These are phyloP conservation scores for Phytophthora gonapodyides DNA, from an alignment of 352 stramenopile genomes.

Conservation along the genomic window DNA sequence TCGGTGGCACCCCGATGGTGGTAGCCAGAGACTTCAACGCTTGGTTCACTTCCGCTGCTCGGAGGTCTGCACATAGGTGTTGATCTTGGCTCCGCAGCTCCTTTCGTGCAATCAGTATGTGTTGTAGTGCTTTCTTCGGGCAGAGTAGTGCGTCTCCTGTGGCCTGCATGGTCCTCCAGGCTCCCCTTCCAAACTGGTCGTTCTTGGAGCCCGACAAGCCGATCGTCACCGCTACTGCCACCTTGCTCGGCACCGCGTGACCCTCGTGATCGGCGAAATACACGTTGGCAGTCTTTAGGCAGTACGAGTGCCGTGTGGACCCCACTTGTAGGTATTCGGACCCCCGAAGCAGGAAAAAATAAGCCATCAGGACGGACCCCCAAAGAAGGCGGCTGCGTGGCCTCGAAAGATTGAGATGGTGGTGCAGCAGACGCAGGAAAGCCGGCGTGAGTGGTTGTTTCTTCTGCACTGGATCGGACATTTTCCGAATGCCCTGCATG, in stretches of 20 bases:
- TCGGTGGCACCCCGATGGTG: too few species aligned
- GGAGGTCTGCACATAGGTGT: too few species aligned
- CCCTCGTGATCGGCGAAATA: conserved; percentile 1
- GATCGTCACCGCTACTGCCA: conserved; percentile 6
- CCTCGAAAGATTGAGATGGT: neutral
- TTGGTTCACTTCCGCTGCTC: too few species aligned
- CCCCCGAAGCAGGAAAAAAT: conserved; percentile 10
- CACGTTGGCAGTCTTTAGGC: neutral
- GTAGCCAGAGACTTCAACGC: too few species aligned
- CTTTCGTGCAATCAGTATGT: too few species aligned
- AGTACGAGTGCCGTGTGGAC: neutral
- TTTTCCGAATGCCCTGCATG: neutral
- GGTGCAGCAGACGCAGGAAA: conserved; percentile 5
- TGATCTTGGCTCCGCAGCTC: too few species aligned
- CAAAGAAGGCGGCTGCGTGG: conserved; percentile 1
- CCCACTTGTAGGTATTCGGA: conserved; percentile 1
- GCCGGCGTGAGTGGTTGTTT: conserved; percentile 4
- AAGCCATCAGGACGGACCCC: conserved; percentile 1
- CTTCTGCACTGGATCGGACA: neutral
- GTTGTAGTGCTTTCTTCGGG: neutral
- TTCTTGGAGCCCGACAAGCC: conserved; percentile 6
- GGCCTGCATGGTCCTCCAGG: conserved; percentile 6
- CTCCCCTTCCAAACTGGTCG: conserved; percentile 6
- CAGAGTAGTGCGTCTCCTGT: neutral
- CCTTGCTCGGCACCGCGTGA: neutral